Percentiles rank a stretch among this genome's conserved stretches.
Conservation (phyloP, 2,329 filamentous ascomycete genomes). For the Colletotrichum costaricense region DNA sequence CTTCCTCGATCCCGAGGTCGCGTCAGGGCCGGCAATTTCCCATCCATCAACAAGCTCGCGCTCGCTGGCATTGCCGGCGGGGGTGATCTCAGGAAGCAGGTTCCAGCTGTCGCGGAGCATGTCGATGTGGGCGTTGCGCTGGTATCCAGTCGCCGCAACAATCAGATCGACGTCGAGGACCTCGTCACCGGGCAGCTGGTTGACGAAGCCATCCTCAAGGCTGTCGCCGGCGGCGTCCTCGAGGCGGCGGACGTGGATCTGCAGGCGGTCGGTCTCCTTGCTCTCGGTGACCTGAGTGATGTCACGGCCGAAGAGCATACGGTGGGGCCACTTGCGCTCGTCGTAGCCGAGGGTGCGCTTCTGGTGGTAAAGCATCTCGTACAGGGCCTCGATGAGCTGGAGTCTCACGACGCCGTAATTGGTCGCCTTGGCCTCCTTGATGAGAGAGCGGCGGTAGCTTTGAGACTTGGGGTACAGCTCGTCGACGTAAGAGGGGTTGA, state of each 20-base stretch:
- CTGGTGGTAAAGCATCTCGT: constrained; percentile 89
- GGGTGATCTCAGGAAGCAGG: constrained; percentile 67
- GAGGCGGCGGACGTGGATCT: constrained; percentile 67
- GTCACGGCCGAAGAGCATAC: constrained; percentile 77
- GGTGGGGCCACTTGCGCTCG: constrained; percentile 82
- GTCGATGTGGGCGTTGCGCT: constrained; percentile 79
- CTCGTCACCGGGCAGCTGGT: constrained; percentile 58
- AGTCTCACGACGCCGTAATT: constrained; percentile 96
- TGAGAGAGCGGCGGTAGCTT: constrained; percentile 67
- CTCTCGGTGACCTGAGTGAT: constrained; percentile 72
- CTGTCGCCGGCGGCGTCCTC: constrained; percentile 42
- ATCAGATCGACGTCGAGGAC: constrained; percentile 81
- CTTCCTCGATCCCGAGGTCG: constrained; percentile 47
- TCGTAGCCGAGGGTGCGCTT: constrained; percentile 75
- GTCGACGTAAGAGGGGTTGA: constrained; percentile 85
- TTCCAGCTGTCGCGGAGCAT: constrained; percentile 76
- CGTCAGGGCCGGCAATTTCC: constrained; percentile 43
- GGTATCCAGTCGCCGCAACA: constrained; percentile 89
- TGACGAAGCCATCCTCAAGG: constrained; percentile 52
- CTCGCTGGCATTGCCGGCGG: constrained; percentile 15
- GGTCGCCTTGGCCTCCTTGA: constrained; percentile 81
- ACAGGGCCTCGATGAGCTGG: constrained; percentile 89
- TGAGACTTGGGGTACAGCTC: constrained; percentile 76
- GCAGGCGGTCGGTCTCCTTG: constrained; percentile 59
- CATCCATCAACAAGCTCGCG: constrained; percentile 48